These are phyloP conservation scores for Fraxinus xanthoxyloides DNA, from an alignment of 305 asterid genomes.

Conservation along the genomic window DNA sequence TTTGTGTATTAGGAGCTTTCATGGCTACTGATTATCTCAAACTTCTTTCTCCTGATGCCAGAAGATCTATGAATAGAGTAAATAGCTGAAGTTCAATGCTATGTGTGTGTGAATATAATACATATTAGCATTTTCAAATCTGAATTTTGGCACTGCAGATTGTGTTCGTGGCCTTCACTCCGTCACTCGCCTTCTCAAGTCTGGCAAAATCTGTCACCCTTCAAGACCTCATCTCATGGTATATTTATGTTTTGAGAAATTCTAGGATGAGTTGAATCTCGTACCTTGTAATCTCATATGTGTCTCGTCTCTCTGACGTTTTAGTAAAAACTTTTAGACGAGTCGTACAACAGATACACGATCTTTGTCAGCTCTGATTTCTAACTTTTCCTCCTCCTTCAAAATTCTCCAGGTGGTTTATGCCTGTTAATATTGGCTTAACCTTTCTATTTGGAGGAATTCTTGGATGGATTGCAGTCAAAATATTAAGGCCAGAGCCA, in stretches of 20 bases:
- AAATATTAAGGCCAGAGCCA: conserved; percentile 61
- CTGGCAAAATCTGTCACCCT: conserved; percentile 58
- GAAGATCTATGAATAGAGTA: conserved; percentile 58
- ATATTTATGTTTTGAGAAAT: background rate
- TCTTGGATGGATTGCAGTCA: conserved; percentile 75
- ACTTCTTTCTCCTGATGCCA: conserved; percentile 52
- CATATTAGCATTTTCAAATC: background rate
- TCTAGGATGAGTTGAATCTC: background rate
- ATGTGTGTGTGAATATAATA: background rate
- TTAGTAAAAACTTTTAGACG: background rate
- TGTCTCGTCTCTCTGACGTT: background rate
- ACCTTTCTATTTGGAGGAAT: conserved; percentile 72
- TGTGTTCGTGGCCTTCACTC: conserved; percentile 64
- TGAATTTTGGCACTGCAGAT: conserved; percentile 38
- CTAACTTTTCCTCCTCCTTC: background rate
- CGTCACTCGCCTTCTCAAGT: conserved; percentile 60
- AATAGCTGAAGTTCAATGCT: background rate
- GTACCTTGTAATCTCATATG: background rate
- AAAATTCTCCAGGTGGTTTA: conserved; percentile 64
- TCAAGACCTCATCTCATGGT: conserved; percentile 77
- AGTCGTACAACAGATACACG: background rate
- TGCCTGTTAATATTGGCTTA: conserved; percentile 74
- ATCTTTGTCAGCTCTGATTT: background rate
- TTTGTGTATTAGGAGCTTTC: conserved; percentile 63
- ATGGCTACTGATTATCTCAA: conserved; percentile 71